Base-by-base conservation (phyloP, 495 filamentous ascomycete genomes). In the Immersiella caudata region DNA sequence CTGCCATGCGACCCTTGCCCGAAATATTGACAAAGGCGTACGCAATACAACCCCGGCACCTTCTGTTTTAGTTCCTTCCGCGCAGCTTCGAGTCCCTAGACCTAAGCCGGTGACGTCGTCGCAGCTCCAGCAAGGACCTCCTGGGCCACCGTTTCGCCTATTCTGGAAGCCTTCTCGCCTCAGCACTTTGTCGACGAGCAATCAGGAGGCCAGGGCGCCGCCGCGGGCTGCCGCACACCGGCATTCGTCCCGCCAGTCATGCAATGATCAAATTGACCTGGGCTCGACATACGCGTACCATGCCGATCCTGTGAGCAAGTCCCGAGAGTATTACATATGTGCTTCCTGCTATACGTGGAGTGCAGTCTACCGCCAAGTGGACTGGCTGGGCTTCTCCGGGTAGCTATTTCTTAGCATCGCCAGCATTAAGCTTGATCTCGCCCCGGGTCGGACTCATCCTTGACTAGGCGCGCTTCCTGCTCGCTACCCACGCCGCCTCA, bases 401-500 rank as follows among this genome's bases (percentile, higher is more conserved):
- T 55, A 22, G 52, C 52, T 7, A 2, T 24, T 55, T 55, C 24
- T 55, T 46, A 46, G 40, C 16, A 55, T 26, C 20, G 24, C 52
- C n/a, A 26, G 24, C 24, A 59, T 59, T 59, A n/a, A 29, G 56
- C 56, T 20, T 35, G 56, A 33, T 33, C 11, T 20, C 16, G 22
- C 9, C 22, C 26, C 56, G 11, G 11, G 56, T 35, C 24, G 26
- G 56, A 22, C 24, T 35, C 56, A 14, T 33, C 24, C 26, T 59
- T 9, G 11, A 27, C 18, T 33, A n/a, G 22, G 22, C 24, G 56
- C 56, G 6, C 54, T 62, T 54, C 50, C 18, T 60, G 54, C 62
- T 71, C 73, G 71, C 70, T 76, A 68, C 65, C 24, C 58, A 29
- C 49, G 22, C 29, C 29, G 60, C 64, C 67, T 60, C 66, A 75